These are phyloP conservation scores for Aquilaria yunnanensis DNA, from an alignment of 345 rosid genomes.

Conservation along the genomic window DNA sequence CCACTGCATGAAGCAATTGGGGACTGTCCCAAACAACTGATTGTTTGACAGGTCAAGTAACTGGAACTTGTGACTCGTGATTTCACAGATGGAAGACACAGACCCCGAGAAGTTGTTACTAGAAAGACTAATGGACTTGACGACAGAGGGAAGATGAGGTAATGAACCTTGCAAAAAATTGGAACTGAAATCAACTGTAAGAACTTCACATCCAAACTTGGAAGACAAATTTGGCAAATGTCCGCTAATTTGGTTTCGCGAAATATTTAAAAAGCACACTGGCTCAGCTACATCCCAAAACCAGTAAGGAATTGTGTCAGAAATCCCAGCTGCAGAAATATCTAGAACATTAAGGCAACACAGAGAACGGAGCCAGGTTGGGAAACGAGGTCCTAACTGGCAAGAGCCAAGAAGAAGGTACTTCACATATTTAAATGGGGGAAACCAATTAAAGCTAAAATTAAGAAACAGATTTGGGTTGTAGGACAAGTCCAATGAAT, in stretches of 20 bases:
- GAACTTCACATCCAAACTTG: not conserved
- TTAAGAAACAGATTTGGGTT: conserved; percentile 15
- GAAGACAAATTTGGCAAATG: no score
- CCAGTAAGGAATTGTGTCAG: conserved; percentile 14
- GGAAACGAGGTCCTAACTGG: conserved; percentile 26
- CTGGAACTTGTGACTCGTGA: not conserved
- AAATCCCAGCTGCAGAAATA: conserved; percentile 19
- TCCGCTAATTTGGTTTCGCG: not conserved
- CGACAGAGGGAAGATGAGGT: no score
- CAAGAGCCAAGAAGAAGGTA: conserved; percentile 7
- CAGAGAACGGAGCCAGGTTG: conserved; percentile 24
- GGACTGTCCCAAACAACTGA: not conserved
- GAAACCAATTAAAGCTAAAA: conserved; percentile 21
- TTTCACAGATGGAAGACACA: not conserved
- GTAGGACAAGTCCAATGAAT: not conserved
- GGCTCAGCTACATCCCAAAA: conserved; percentile 13
- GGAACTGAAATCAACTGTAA: not conserved
- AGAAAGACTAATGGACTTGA: not conserved
- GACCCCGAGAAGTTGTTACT: not conserved
- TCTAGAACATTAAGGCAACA: not conserved
- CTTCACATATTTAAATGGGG: conserved; percentile 16
- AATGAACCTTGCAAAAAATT: no score
- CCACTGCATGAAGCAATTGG: not conserved
- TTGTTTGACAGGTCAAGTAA: conserved; percentile 1
- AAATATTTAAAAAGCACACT: not conserved